Base-by-base conservation (phyloP, 164 flowering plant genomes). In the Cinnamomum micranthum region DNA sequence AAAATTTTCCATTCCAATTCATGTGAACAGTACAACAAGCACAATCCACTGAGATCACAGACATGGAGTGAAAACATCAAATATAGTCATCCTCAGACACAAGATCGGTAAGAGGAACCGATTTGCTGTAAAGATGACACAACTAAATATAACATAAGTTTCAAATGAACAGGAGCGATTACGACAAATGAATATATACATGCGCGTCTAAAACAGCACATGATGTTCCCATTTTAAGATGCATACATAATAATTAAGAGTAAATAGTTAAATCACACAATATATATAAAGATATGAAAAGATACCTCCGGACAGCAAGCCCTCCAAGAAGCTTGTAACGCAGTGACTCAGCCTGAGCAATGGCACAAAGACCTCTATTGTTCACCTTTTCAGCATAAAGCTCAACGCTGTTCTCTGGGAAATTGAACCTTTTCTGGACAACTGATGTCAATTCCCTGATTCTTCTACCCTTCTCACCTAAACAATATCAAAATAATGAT, bases 311-410 rank as follows among this genome's bases (percentile, higher is more conserved):
- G 41, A 90, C 94, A 70, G 94, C 94, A 69, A 90, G 90, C 1
- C 94, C 92, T 52, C 92, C 92, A 12, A 90, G 90, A 47, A 90
- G 88, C 86, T 88, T 87, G 88, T 90, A 88, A 0, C 92, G 87
- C 19, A 90, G 87, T 33, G 92, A 87, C 81, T 90, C 92, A 1
- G 90, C 89, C 80, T 88, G 91, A 28, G 90, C 93, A 82, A 90
- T 85, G 58, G 90, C 93, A 50, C 91, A 88, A 35, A 87, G 87
- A 1, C 90, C 93, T 70, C 91, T 84, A 77, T 85, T 88, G 78
- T 84, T 87, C 24, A 90, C 90, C 73, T 86, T 88, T 84, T 87
- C 90, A 24, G 91, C 93, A 68, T 86, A 89, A 27, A 86, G 78
- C 82, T 87, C 91, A 28, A 89, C 91, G 71, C 84, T 83, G 84